These are phyloP conservation scores for Bipolaris sorokiniana DNA, from an alignment of 2,329 filamentous ascomycete genomes.

Conservation along the genomic window DNA sequence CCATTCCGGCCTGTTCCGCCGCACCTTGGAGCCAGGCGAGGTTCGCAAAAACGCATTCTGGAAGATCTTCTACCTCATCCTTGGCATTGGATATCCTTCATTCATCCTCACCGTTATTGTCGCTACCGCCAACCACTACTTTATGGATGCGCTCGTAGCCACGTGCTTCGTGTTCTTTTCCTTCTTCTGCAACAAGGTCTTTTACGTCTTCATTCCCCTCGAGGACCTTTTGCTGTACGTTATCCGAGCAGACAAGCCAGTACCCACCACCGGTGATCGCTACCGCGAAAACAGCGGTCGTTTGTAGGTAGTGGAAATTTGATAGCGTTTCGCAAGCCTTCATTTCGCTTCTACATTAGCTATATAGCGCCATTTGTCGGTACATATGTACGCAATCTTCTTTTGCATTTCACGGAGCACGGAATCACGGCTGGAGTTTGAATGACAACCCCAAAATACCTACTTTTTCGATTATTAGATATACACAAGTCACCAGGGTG, in stretches of 20 bases:
- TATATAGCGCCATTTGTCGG: not conserved
- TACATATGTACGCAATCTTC: not conserved
- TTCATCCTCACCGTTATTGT: slow-evolving; percentile 65
- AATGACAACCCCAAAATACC: not conserved
- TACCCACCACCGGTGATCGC: slow-evolving; percentile 60
- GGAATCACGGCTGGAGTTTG: slow-evolving; percentile 9
- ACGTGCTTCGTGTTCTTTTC: slow-evolving; percentile 56
- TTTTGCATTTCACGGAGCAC: slow-evolving; percentile 11
- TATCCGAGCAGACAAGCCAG: slow-evolving; percentile 60
- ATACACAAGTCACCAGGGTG: not conserved
- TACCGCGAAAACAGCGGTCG: slow-evolving; percentile 48
- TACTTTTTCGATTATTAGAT: not conserved
- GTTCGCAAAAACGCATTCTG: slow-evolving; percentile 50
- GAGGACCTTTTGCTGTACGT: slow-evolving; percentile 59
- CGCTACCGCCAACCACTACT: slow-evolving; percentile 68
- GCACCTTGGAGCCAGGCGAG: slow-evolving; percentile 52
- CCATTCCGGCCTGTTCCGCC: slow-evolving; percentile 57
- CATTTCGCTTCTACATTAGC: not conserved
- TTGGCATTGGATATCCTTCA: slow-evolving; percentile 60
- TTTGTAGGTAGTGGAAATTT: slow-evolving; percentile 21
- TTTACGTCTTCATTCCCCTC: slow-evolving; percentile 58
- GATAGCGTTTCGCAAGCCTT: too few species aligned
- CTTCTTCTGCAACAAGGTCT: slow-evolving; percentile 58
- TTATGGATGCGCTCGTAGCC: slow-evolving; percentile 60
- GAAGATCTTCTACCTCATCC: slow-evolving; percentile 53